Evolutionary conservation across 306 rosid genomes (phyloP), one percentile per base, ranked within the genome.

Genomic region (Cyclanthera cordifolia): DNA sequence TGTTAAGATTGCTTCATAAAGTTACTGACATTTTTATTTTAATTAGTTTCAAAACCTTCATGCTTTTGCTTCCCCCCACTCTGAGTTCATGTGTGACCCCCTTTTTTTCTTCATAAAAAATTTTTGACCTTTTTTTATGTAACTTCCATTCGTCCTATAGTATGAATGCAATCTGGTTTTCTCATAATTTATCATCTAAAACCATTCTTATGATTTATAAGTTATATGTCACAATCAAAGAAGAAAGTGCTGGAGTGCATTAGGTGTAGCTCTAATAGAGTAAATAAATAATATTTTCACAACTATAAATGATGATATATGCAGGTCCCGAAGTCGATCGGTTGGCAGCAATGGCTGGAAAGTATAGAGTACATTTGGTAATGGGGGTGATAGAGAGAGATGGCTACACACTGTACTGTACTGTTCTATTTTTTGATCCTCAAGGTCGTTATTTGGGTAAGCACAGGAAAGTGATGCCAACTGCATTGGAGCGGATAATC

Each of bases 321-420:
- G 51, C 45, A 92, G 97, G 95, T 58, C 93, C 97, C 76, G 97
- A 92, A 78, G 95, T 92, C 49, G 93, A 89, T 73, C 83, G 84
- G 58, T 81, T 92, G 85, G 93, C 96, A 55, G 88, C 95, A 79
- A 87, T 92, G 97, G 96, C 96, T 1, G 96, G 89, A 59, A 92
- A 87, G 82, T 89, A 85, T 53, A 85, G 83, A 77, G 92, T 89
- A 3, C 76, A 85, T 80, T 55, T 92, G 77, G 97, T 92, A 51
- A 87, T 92, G 80, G 97, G 95, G 71, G 96, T 85, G 76, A 89
- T 92, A 67, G 97, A 92, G 79, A 87, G 90, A 79, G 96, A 87
- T 67, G 95, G 97, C 68, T 92, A 92, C 79, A 92, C 97, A 3
- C 90, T 92, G 37, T 92, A 89, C 71, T 92, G 98, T 39, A 78